Evolutionary conservation across 2,329 filamentous ascomycete species (phyloP).

Genomic region (Diaporthe nobilis): DNA sequence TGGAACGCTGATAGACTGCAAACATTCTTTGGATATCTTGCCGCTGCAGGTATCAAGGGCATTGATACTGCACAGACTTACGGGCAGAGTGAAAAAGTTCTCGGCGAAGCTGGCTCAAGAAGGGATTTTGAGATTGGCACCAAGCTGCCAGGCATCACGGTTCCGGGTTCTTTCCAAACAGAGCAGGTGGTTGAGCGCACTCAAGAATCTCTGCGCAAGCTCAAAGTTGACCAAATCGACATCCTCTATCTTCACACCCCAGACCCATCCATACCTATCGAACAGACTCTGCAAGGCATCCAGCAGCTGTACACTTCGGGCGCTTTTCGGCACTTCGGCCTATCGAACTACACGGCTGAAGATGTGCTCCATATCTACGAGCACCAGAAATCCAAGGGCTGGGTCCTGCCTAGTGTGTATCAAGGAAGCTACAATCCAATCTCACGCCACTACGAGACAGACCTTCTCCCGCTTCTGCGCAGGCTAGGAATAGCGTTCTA

Average conservation of each 20-base stretch:
- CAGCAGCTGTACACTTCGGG: constrained; percentile 53
- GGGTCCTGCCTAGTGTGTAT: constrained; percentile 59
- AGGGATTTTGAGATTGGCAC: not conserved
- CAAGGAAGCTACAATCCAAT: constrained; percentile 59
- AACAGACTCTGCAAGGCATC: constrained; percentile 54
- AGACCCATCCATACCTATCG: constrained; percentile 51
- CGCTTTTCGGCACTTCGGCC: constrained; percentile 56
- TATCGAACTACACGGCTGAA: constrained; percentile 56
- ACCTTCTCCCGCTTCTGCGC: constrained; percentile 59
- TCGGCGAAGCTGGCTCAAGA: not conserved
- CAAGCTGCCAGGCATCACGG: constrained; percentile 17
- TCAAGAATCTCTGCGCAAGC: constrained; percentile 48
- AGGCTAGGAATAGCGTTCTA: constrained; percentile 56
- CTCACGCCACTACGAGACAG: constrained; percentile 53
- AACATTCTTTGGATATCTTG: not conserved
- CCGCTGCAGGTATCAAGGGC: not conserved
- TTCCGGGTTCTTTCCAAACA: not conserved
- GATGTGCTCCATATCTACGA: constrained; percentile 55
- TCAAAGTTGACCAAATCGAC: constrained; percentile 43
- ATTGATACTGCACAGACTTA: constrained; percentile 8
- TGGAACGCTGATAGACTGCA: constrained; percentile 8
- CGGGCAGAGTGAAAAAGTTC: constrained; percentile 2
- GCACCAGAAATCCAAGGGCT: constrained; percentile 54
- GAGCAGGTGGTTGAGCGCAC: constrained; percentile 1
- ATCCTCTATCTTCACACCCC: constrained; percentile 27